Conservation (phyloP, 805 yeast genomes). For the Nakazawaea peltata region DNA sequence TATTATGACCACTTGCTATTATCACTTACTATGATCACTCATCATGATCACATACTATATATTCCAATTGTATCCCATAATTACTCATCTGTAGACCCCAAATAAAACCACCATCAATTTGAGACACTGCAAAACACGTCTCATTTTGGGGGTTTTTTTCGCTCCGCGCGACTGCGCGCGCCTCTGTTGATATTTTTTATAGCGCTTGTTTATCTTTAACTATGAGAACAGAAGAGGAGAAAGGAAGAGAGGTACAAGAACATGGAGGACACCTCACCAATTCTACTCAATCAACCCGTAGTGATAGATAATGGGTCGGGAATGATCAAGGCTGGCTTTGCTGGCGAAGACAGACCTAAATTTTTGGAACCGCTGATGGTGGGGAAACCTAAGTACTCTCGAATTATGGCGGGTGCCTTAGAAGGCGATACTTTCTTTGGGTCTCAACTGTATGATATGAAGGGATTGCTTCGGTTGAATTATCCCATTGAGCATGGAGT, state of each 20-base stretch:
- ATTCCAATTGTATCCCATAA: too few relatives aligned
- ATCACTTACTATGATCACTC: too few relatives aligned
- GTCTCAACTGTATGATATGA: constrained; percentile 56
- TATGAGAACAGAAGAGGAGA: not conserved
- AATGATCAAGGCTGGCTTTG: constrained; percentile 79
- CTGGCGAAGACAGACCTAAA: constrained; percentile 83
- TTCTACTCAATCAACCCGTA: constrained; percentile 58
- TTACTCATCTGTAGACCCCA: too few relatives aligned
- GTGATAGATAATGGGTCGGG: constrained; percentile 87
- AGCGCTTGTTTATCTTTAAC: too few relatives aligned
- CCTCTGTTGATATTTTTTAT: too few relatives aligned
- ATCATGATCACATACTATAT: too few relatives aligned
- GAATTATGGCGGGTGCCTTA: constrained; percentile 69
- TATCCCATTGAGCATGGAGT: constrained; percentile 80
- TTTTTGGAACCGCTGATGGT: constrained; percentile 52
- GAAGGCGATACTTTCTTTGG: constrained; percentile 73
- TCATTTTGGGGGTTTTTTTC: too few relatives aligned
- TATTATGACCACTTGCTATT: too few relatives aligned
- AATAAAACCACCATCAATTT: too few relatives aligned
- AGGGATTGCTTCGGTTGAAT: constrained; percentile 66
- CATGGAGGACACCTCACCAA: constrained; percentile 6
- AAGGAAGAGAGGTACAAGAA: not conserved
- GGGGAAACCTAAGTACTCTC: constrained; percentile 79
- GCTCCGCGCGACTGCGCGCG: too few relatives aligned
- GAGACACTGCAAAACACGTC: too few relatives aligned